These are phyloP conservation scores for Mallotus japonicus DNA, from an alignment of 441 rosid genomes.

Conservation along the genomic window DNA sequence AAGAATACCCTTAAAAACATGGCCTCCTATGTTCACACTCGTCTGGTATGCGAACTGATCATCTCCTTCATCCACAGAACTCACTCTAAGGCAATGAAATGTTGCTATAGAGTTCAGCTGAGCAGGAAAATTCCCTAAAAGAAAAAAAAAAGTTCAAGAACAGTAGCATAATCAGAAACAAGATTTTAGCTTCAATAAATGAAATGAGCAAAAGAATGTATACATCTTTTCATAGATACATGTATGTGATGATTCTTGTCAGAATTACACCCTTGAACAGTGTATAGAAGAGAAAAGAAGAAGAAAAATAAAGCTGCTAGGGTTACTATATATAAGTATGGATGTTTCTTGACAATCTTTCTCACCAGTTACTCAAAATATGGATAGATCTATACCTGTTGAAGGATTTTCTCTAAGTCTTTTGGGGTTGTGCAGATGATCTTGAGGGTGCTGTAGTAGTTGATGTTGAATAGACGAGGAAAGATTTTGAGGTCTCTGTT, in stretches of 20 bases:
- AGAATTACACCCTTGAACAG: background rate
- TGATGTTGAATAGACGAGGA: slow-evolving; percentile 19
- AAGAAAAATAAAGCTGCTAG: background rate
- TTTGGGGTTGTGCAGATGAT: slow-evolving; percentile 44
- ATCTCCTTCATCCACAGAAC: slow-evolving; percentile 55
- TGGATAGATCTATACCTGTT: slow-evolving; percentile 21
- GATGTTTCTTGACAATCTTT: background rate
- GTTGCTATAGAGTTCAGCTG: slow-evolving; percentile 56
- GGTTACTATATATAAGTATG: background rate
- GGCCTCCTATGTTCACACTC: slow-evolving; percentile 74
- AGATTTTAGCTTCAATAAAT: background rate
- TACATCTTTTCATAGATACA: background rate
- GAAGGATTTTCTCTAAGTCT: slow-evolving; percentile 49
- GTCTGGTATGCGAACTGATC: slow-evolving; percentile 85
- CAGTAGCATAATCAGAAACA: background rate
- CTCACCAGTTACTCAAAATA: background rate
- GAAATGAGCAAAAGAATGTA: background rate
- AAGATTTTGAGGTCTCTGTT: slow-evolving; percentile 51
- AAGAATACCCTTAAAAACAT: slow-evolving; percentile 79
- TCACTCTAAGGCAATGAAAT: slow-evolving; percentile 75
- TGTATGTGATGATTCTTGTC: background rate
- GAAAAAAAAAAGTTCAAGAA: background rate
- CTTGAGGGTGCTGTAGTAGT: slow-evolving; percentile 25
- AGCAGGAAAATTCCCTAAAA: slow-evolving; percentile 53
- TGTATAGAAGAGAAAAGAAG: background rate